Evolutionary conservation across 2,329 filamentous ascomycete species (phyloP).

Genomic region (Sporothrix variecibatus): DNA sequence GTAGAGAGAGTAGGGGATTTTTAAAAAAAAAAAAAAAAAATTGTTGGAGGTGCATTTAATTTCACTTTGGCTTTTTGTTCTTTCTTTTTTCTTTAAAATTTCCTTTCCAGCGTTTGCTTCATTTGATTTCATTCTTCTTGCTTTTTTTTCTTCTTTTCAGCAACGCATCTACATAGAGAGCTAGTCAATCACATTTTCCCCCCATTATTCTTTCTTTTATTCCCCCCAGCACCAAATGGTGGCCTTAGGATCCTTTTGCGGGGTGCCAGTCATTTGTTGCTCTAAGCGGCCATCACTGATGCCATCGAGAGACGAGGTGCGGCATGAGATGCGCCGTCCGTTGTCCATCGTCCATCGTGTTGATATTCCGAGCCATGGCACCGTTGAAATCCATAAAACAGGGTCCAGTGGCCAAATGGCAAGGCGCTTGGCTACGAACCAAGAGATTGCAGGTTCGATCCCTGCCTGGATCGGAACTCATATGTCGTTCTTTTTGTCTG

Average conservation of each 20-base stretch:
- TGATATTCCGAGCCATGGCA: no score
- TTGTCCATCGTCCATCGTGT: no score
- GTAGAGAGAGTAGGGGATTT: background rate
- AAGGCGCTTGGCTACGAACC: slow-evolving; percentile 44
- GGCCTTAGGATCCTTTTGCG: no score
- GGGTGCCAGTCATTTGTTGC: no score
- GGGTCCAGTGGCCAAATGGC: slow-evolving; percentile 38
- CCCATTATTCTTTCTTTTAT: background rate
- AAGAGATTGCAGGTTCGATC: slow-evolving; percentile 44
- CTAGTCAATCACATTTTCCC: background rate
- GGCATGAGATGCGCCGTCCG: no score
- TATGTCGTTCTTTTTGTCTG: no score
- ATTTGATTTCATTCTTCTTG: no score
- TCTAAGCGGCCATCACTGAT: no score
- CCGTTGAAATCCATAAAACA: no score
- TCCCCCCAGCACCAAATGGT: no score
- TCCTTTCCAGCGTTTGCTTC: background rate
- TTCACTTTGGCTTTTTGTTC: background rate
- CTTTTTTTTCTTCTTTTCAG: background rate
- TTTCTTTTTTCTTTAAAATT: background rate
- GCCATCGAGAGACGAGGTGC: no score
- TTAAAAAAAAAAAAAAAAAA: no score
- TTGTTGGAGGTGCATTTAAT: background rate
- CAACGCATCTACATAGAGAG: background rate
- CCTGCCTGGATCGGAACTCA: slow-evolving; percentile 37